Base-by-base conservation (phyloP, 2,329 filamentous ascomycete species). In the Pseudogymnoascus sp. region DNA sequence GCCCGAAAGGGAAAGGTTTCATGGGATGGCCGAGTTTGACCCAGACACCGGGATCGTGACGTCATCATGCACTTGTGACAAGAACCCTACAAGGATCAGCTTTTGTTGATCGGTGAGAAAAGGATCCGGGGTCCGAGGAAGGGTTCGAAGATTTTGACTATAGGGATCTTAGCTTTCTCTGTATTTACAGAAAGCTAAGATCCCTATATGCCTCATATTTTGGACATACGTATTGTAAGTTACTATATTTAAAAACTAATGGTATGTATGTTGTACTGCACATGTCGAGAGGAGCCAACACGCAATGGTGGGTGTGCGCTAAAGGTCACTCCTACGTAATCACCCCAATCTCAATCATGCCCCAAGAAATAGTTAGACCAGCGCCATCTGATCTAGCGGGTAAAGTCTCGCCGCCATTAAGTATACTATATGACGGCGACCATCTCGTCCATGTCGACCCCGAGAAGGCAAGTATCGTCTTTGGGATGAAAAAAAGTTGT, bases 401-500 rank as follows among this genome's bases (percentile, higher is more conserved):
- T 12, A 29, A 29, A 54, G 47, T 54, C 26, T 54, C 47, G n/a
- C 47, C n/a, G 47, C 26, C 26, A 5, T 31, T 31, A 31, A n/a
- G 16, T 54, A 4, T 54, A 54, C 26, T 54, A 54, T 34, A 54
- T 54, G 47, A 54, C 80, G 83, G 1, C 83, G 83, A 5, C 79
- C 81, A 0, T 0, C 77, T 84, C 4, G 74, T 73, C n/a, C 74
- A 78, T 62, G 85, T 84, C 65, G 69, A 77, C 47, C 47, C 47
- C 47, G 16, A 54, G 47, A 31, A 54, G 47, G 47, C 26, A 54
- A 31, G 47, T 18, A 54, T 54, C 26, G 47, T 54, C 47, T 34
- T 16, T 54, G 26, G 47, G 26, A 54, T 12, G 26, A 31, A 31
- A 31, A 54, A 54, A 54, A 54, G 47, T 54, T 54, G 47, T 34